Conservation (phyloP, 1,139 yeast genomes). For the Blastobotrys raffinosifermentans region DNA sequence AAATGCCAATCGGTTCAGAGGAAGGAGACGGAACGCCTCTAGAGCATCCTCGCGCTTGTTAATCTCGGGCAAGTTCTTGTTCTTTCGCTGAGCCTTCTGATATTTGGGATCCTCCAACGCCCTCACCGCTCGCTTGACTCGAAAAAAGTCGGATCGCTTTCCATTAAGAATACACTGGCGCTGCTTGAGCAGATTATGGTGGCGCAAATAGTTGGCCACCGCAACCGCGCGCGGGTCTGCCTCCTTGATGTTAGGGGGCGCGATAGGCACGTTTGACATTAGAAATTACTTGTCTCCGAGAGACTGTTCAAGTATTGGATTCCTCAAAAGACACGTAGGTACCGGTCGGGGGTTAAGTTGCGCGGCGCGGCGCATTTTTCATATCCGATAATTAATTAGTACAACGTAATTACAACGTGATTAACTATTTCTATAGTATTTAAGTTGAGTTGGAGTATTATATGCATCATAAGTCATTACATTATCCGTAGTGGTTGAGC, state of each 20-base stretch:
- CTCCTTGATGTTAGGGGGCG: slow-evolving; percentile 32
- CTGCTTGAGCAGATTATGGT: slow-evolving; percentile 60
- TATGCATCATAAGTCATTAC: neutral
- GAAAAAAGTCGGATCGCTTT: slow-evolving; percentile 70
- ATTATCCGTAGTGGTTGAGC: slow-evolving; percentile 60
- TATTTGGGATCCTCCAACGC: slow-evolving; percentile 75
- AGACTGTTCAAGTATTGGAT: no score
- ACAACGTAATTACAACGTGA: no score
- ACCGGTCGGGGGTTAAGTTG: no score
- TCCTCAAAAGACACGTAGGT: no score
- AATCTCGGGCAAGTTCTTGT: slow-evolving; percentile 56
- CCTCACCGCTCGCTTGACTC: slow-evolving; percentile 71
- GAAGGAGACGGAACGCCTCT: slow-evolving; percentile 57
- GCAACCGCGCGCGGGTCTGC: slow-evolving; percentile 46
- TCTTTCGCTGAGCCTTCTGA: slow-evolving; percentile 47
- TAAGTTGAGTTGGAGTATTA: no score
- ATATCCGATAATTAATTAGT: no score
- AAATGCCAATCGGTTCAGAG: slow-evolving; percentile 66
- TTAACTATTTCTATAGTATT: no score
- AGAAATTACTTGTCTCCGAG: no score
- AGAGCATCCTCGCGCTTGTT: slow-evolving; percentile 51
- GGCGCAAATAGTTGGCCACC: slow-evolving; percentile 66
- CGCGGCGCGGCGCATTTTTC: no score
- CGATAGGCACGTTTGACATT: slow-evolving; percentile 25
- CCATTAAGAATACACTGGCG: slow-evolving; percentile 74